Base-by-base conservation (phyloP, 2,329 filamentous ascomycete genomes). In the Cladosporium sp. region DNA sequence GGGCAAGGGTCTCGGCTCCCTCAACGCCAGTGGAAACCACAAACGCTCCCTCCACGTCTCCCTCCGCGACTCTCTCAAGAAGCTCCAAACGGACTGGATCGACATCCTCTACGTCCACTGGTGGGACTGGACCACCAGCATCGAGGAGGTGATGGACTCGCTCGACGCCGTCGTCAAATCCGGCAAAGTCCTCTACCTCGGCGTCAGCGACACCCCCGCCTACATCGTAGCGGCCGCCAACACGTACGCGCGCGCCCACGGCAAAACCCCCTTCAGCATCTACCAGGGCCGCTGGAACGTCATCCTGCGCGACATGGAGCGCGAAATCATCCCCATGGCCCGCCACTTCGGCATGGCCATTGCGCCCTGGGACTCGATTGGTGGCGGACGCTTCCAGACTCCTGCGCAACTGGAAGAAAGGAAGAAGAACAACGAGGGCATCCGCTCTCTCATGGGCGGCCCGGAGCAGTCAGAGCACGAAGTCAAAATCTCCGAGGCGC, bases 121-220 rank as follows among this genome's bases (percentile, higher is more conserved):
- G 54, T 87, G 83, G 82, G 83, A 86, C 63, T 83, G 76, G 59
- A 79, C 75, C n/a, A 81, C 79, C 19, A 77, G 75, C 0, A 79
- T 86, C 41, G 72, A 78, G 0, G 83, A 88, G 60, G 46, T 88
- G 39, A 88, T 88, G 84, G 80, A 86, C 52, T 76, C 76, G 0
- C 67, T 75, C 22, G 67, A 75, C 55, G 62, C 64, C 41, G 62
- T 74, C 27, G 64, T 73, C 45, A 62, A 62, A 19, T 51, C 61
- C 4, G 67, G 72, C 45, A 69, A 72, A 51, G 70, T 75, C 1
- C 52, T 74, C 12, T 74, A 74, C 55, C 65, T 74, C 9, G 72
- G 72, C 16, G 64, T 73, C 36, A 66, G 61, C 15, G 70, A 73
- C 50, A 72, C 71, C 0, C 71, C 72, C 0, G 72, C 72, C 22